Conservation (phyloP, 106 monocot genomes). For the Dendrobium huoshanense region DNA sequence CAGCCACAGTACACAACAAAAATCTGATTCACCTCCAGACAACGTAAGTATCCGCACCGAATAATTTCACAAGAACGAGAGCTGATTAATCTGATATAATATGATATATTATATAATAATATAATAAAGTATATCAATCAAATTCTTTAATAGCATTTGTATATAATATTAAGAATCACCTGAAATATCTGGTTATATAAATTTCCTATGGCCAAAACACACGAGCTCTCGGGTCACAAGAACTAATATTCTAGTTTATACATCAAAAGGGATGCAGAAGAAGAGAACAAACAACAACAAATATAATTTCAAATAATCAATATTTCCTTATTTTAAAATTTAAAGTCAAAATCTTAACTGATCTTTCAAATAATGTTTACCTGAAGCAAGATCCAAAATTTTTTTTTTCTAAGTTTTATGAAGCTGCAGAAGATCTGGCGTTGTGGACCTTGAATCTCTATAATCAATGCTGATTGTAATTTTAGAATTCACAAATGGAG, state of each 20-base stretch:
- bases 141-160: too few relatives aligned
- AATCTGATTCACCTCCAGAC: too few relatives aligned
- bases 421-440: neutral
- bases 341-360: neutral
- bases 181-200: too few relatives aligned
- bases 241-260: neutral
- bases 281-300: neutral
- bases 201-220: neutral
- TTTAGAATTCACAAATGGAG: neutral
- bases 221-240: neutral
- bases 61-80: too few relatives aligned
- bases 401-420: neutral
- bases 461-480: neutral
- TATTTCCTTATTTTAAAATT: neutral
- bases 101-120: too few relatives aligned
- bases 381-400: neutral
- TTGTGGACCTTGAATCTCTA: constrained; percentile 4
- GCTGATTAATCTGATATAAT: too few relatives aligned
- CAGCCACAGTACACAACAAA: too few relatives aligned
- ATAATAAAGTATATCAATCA: too few relatives aligned
- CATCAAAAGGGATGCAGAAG: neutral
- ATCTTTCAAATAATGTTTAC: neutral
- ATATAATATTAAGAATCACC: too few relatives aligned
- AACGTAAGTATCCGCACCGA: too few relatives aligned
- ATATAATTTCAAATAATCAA: neutral